Base-by-base conservation (phyloP, 768 basidiomycete species). In the Amanita brunnescens region DNA sequence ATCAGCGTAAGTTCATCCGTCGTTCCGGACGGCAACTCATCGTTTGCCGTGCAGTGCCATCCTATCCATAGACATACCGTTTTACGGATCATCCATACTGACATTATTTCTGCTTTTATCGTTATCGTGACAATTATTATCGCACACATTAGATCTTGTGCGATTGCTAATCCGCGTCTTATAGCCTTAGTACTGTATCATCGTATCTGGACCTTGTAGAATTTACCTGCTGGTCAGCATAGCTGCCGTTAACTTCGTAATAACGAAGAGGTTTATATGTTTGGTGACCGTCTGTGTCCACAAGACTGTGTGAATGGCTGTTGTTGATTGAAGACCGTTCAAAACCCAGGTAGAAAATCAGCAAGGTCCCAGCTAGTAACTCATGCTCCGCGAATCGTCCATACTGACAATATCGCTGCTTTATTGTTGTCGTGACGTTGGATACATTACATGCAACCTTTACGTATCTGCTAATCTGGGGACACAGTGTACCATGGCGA, bases 1-100 rank as follows among this genome's bases (percentile, higher is more conserved):
- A 35, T 67, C 67, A 26, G 66, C 67, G 72, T 71, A 53, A 54
- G 70, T 67, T 20, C 14, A 44, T n/a, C 18, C 13, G 10, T 33
- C 23, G n/a, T 32, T 44, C 41, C 8, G 6, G 34, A 39, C 16
- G 16, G 8, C 26, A 2, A 33, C 20, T 29, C 12, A 37, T 12
- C 29, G 4, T 16, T n/a, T n/a, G n/a, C n/a, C 32, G 12, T 35
- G 16, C 14, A 40, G 49, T 23, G 30, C 39, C 10, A 21, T 50
- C 12, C 39, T 21, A 26, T 50, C 40, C 5, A 35, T 32, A 5
- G 16, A 21, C 6, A 20, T 40, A 13, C 20, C 49, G 20, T 41
- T 42, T 7, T 50, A 41, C 29, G 16, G 39, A 26, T 34, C 21
- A 26, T 35, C 30, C n/a, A 33, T 24, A 35, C n/a, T 44, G 51